Evolutionary conservation across 331 rosid genomes (phyloP), one percentile per base, ranked within the genome.

Genomic region (Quercus lobata): DNA sequence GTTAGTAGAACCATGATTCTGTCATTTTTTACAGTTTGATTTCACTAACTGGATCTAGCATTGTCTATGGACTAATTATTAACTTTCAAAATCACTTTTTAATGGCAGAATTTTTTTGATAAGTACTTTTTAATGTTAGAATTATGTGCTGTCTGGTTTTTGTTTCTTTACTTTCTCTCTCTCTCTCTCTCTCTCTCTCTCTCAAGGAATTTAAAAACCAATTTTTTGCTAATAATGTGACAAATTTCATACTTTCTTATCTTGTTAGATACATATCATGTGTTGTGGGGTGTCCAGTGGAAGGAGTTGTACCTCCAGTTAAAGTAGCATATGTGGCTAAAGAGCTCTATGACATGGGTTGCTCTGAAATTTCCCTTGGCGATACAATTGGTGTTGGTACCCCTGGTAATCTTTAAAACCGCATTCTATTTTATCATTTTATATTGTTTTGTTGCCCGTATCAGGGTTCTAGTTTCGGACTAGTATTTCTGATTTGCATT

Each of bases 381-480:
- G 98, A 94, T 84, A 94, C 98, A 2, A 92, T 92, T 80, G 98
- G 98, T 71, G 97, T 94, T 78, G 97, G 97, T 57, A 94, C 97
- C 71, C 97, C 95, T 32, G 98, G 98, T 94, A 90, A 88, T 76
- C 82, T 76, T 85, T 73, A 15, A 35, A 70, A 34, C 65, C 30
- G 72, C 74, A 44, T 11, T 71, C 16, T 27, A 55, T 75, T 66
- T 60, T 57, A 12, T 34, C 32, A 25, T n/a, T 58, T 69, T 41
- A 12, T 69, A 71, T 76, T 63, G 53, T 56, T 78, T 24, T 62
- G 49, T 53, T 62, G 62, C 9, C 29, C 12, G 15, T 72, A 46
- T 52, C 21, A 18, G 86, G 46, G 15, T 69, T 76, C 41, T 73
- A 73, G 52, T 74, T 76, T 73, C 68, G 7, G 32, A 44, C 61